phyloP scores from a whole-genome alignment of 2,329 filamentous ascomycete species.

The Leptodontidium sp. region DNA sequence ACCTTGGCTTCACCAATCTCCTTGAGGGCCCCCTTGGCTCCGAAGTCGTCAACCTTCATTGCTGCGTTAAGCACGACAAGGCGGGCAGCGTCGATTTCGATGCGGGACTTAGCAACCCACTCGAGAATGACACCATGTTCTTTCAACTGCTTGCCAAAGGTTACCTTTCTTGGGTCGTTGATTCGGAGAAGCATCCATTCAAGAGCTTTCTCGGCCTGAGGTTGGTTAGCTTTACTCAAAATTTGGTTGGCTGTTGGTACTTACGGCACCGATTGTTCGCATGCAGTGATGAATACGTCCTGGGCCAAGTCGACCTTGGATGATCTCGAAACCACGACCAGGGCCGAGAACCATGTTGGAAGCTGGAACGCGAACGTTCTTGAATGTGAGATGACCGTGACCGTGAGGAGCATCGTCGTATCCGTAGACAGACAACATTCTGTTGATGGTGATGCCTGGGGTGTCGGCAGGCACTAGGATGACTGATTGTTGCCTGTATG shows the following conservation, averaged over 20 bases:
- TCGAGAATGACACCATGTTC: slow-evolving; percentile 95
- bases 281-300: slow-evolving; percentile 98
- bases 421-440: slow-evolving; percentile 93
- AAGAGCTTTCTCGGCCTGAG: slow-evolving; percentile 81
- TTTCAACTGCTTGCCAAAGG: slow-evolving; percentile 86
- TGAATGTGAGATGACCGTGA: slow-evolving; percentile 90
- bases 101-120: slow-evolving; percentile 89
- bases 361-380: slow-evolving; percentile 86
- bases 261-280: slow-evolving; percentile 85
- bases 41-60: slow-evolving; percentile 88
- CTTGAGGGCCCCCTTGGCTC: slow-evolving; percentile 88
- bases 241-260: slow-evolving; percentile 41
- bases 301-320: slow-evolving; percentile 94
- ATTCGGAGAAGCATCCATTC: slow-evolving; percentile 95
- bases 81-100: slow-evolving; percentile 93
- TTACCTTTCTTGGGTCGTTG: slow-evolving; percentile 89
- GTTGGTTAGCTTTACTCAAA: slow-evolving; percentile 13
- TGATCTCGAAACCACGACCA: slow-evolving; percentile 96
- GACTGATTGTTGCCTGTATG: slow-evolving; percentile 92
- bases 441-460: slow-evolving; percentile 88
- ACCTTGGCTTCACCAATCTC: slow-evolving; percentile 98
- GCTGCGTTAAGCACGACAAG: slow-evolving; percentile 93
- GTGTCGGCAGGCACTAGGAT: slow-evolving; percentile 84
- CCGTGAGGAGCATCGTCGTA: slow-evolving; percentile 99
- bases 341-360: slow-evolving; percentile 89